A percentile compares a stretch with the other conserved stretches of the same genome.
These are phyloP conservation scores for Populus hybrid DNA, from an alignment of 441 rosid species.

Conservation along the genomic window DNA sequence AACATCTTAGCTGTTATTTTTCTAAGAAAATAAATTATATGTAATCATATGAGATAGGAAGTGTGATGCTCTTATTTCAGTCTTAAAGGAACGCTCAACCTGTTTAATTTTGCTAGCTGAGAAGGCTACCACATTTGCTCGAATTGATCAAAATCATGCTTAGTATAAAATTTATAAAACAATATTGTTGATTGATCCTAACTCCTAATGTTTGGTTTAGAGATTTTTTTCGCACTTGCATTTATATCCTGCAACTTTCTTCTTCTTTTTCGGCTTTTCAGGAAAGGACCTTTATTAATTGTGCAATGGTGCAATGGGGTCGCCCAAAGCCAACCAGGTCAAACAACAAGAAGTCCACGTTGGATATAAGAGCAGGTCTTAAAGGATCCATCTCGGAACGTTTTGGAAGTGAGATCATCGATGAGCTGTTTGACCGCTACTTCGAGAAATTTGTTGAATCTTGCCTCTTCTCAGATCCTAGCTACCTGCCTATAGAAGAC, in stretches of 20 bases:
- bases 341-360: background rate
- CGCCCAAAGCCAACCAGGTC: background rate
- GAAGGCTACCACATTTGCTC: background rate
- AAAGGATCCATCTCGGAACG: background rate
- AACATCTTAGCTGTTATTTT: background rate
- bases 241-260: background rate
- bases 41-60: background rate
- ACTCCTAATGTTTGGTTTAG: background rate
- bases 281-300: too few species aligned
- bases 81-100: background rate
- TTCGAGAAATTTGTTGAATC: background rate
- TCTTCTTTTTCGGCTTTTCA: too few species aligned
- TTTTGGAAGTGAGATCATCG: background rate
- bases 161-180: too few species aligned
- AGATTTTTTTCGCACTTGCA: background rate
- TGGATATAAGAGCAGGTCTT: background rate
- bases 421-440: background rate
- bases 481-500: background rate
- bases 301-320: background rate
- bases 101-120: background rate
- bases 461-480: background rate
- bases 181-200: too few species aligned
- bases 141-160: background rate
- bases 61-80: background rate
- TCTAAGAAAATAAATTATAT: background rate